Conservation (phyloP, 176 grass and related monocot genomes). For the Alloteropsis semialata region DNA sequence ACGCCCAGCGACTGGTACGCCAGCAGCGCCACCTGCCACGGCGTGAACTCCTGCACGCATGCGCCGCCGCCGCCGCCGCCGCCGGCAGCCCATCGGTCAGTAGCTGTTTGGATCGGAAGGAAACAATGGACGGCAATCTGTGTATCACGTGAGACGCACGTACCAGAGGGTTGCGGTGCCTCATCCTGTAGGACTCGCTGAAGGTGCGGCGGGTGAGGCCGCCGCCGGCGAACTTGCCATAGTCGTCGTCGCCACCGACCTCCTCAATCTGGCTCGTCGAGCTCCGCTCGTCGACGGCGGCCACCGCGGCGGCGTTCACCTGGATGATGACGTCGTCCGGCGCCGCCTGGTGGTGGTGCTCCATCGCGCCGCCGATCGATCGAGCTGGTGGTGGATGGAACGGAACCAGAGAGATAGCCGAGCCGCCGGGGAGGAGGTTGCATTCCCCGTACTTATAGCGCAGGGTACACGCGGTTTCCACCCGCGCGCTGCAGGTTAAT, state of each 20-base stretch:
- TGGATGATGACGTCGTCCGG: conserved; percentile 41
- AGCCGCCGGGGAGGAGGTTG: too few relatives aligned
- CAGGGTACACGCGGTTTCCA: too few relatives aligned
- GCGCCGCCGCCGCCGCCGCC: neutral
- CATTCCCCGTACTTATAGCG: too few relatives aligned
- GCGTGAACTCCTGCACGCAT: conserved; percentile 43
- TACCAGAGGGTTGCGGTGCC: conserved; percentile 44
- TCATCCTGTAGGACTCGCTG: conserved; percentile 45
- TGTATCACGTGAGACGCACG: neutral
- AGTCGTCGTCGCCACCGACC: neutral
- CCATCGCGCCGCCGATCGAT: conserved; percentile 8
- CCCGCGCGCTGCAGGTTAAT: too few relatives aligned
- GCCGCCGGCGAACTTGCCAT: neutral
- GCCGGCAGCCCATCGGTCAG: neutral
- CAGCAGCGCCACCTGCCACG: conserved; percentile 43
- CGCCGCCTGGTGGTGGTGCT: neutral
- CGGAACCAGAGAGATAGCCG: too few relatives aligned
- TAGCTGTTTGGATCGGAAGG: neutral
- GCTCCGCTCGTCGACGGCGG: conserved; percentile 33
- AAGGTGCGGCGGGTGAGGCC: conserved; percentile 23
- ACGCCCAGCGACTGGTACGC: conserved; percentile 74
- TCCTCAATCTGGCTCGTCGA: neutral
- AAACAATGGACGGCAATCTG: neutral
- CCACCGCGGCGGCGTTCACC: conserved; percentile 35
- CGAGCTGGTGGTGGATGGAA: too few relatives aligned